A percentile compares a stretch with the other conserved stretches of the same genome.
These are phyloP conservation scores for Babesia ovis DNA, from an alignment of 169 alveolate genomes.

Conservation along the genomic window DNA sequence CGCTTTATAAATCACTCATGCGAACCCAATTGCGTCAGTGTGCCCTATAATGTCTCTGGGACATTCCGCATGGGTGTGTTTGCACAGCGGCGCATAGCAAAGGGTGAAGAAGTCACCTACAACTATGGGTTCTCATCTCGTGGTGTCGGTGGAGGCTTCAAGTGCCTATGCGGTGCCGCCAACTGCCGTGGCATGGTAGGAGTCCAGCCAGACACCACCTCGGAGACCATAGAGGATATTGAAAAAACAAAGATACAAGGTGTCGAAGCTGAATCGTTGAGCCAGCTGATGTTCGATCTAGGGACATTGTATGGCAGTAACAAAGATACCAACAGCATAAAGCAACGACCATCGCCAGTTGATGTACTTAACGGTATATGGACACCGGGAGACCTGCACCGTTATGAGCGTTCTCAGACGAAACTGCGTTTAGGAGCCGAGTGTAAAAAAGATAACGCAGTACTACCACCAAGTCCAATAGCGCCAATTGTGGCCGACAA, in stretches of 20 bases:
- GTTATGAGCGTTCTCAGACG: conserved; percentile 42
- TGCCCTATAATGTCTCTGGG: conserved; percentile 93
- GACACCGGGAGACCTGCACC: conserved; percentile 63
- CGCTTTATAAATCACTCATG: conserved; percentile 97
- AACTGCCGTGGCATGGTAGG: conserved; percentile 69
- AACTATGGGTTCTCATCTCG: conserved; percentile 84
- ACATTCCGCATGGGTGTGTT: conserved; percentile 94
- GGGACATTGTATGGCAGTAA: conserved; percentile 10
- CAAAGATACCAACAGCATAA: conserved; percentile 19
- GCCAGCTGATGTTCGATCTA: conserved; percentile 51
- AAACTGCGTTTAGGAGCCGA: not conserved
- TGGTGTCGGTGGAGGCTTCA: conserved; percentile 67
- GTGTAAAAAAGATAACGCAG: not conserved
- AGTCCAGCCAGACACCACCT: conserved; percentile 25
- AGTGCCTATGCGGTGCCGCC: conserved; percentile 57
- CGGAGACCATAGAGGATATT: conserved; percentile 45
- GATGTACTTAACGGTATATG: conserved; percentile 61
- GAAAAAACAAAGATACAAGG: conserved; percentile 40
- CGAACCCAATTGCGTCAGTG: conserved; percentile 96
- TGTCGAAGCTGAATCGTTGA: conserved; percentile 39
- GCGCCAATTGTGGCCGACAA: conserved; percentile 35
- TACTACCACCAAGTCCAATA: conserved; percentile 20
- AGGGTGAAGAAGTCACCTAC: conserved; percentile 95
- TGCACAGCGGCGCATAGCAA: conserved; percentile 88
- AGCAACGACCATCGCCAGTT: conserved; percentile 64